Base-by-base conservation (phyloP, 768 basidiomycete species). In the Termitomyces titanicus region DNA sequence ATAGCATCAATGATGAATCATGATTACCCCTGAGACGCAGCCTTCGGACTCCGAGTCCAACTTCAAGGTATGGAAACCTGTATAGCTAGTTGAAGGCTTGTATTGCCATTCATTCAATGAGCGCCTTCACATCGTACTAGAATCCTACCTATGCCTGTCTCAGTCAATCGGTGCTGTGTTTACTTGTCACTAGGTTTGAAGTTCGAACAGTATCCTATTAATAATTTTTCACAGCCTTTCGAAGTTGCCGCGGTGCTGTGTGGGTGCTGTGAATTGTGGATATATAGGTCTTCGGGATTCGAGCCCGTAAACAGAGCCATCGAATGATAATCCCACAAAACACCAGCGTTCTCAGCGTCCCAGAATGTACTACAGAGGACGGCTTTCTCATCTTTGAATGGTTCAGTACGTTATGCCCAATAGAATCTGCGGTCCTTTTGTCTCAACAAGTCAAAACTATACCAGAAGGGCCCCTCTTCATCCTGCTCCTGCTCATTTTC, bases 401-500 rank as follows among this genome's bases (percentile, higher is more conserved):
- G 40, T 35, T 48, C 29, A 55, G 54, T 55, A 49, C 54, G 47
- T 43, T 25, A 12, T 37, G 22, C 24, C 11, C 17, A 47, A 20
- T 15, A 42, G 17, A 42, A 18, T 34, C 6, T 18, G 7, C n/a
- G 9, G 10, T 15, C n/a, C 5, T 42, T 33, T 13, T 15, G 17
- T 20, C 47, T 44, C 13, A 48, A 35, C 6, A 11, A 51, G 17
- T 22, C 17, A 25, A 1, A n/a, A 20, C 9, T 12, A 11, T 20
- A 51, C 15, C 47, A 70, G 68, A 60, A 38, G 62, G 65, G 25
- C 51, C 67, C 0, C 31, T 70, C 3, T 63, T 73, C 37, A 38
- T 73, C 4, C 55, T 69, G 11, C 48, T 72, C 15, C 47, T 71
- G 33, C 65, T 74, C 13, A 54, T 64, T 12, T 70, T 73, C 46